Evolutionary conservation across 1,139 yeast genomes (phyloP), one percentile per base, ranked within the genome.

Genomic region (Yamadazyma buinensis): DNA sequence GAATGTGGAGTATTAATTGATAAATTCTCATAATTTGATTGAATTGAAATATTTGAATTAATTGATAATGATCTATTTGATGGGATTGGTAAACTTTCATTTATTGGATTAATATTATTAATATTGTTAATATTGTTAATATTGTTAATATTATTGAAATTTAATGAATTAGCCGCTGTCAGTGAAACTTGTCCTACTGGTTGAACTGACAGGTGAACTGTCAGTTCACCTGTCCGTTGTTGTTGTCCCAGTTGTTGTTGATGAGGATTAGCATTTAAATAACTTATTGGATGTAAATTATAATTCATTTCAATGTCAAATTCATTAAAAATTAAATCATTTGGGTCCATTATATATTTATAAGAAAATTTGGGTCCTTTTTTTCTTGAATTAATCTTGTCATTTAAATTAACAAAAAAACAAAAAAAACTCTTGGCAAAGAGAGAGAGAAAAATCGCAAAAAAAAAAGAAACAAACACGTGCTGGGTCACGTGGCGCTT

Each of bases 251-350:
- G 60, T 35, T 43, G 31, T 8, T 26, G 32, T 10, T 30, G 37
- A 11, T 30, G 28, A 3, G 26, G 33, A 13, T 35, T 56, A 21
- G 73, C 73, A 49, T 68, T 68, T 35, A 68, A 59, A 40, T 68
- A 68, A 13, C 72, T 55, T 21, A 67, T 64, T 11, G 75, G 75
- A 41, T 68, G 75, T 38, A 68, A 54, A 44, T 67, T 68, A 45
- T 65, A 68, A 43, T 66, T 67, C 70, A 66, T 64, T 23, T 38
- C 35, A 30, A 36, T 29, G 25, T 38, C 35, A 30, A 36, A 32
- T 15, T 29, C 33, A 15, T 29, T 32, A 15, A 29, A 28, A 29
- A 35, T 28, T 13, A 32, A 7, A 28, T 32, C 35, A 14, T 23
- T 19, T 3, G 33, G 33, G 17, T 35, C 33, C 38, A 35, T 35